Evolutionary conservation across 1,139 yeast genomes (phyloP).

Genomic region (Yamadazyma trypodendri): DNA sequence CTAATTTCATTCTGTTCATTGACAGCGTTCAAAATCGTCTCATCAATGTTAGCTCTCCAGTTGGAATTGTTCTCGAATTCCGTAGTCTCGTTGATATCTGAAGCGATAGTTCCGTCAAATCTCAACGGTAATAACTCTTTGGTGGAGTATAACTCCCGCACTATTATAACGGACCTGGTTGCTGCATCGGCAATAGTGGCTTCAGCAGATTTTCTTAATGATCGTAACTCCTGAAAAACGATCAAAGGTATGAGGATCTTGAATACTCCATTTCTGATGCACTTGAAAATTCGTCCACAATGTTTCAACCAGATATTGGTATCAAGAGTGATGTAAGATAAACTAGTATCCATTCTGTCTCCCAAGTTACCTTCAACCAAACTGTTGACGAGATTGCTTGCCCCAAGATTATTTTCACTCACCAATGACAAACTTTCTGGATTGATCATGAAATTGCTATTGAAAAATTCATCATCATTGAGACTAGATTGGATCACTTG

Average conservation of each 20-base stretch:
- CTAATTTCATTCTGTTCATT: slow-evolving; percentile 47
- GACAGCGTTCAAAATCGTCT: slow-evolving; percentile 56
- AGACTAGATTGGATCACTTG: slow-evolving; percentile 13
- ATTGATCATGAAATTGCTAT: slow-evolving; percentile 23
- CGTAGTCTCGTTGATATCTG: slow-evolving; percentile 53
- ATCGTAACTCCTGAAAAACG: slow-evolving; percentile 75
- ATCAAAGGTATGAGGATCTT: slow-evolving; percentile 65
- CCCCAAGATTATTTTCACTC: slow-evolving; percentile 10
- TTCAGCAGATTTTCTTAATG: slow-evolving; percentile 71
- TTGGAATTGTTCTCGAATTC: slow-evolving; percentile 65
- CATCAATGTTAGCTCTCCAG: slow-evolving; percentile 61
- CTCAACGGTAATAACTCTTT: slow-evolving; percentile 50
- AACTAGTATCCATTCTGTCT: slow-evolving; percentile 50
- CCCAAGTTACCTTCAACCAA: slow-evolving; percentile 41
- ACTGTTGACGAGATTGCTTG: slow-evolving; percentile 4
- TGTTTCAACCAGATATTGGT: slow-evolving; percentile 82
- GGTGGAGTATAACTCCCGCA: slow-evolving; percentile 64
- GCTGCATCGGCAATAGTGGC: slow-evolving; percentile 80
- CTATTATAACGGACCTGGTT: slow-evolving; percentile 71
- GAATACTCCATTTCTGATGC: slow-evolving; percentile 60
- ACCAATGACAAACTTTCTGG: slow-evolving; percentile 20
- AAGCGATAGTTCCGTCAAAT: slow-evolving; percentile 57
- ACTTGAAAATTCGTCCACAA: slow-evolving; percentile 72
- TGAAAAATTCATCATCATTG: slow-evolving; percentile 24
- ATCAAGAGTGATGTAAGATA: slow-evolving; percentile 66